A percentile compares a stretch with the other conserved stretches of the same genome.
Evolutionary conservation across 495 filamentous ascomycete genomes (phyloP).

Genomic region (Aspergillus haitiensis): DNA sequence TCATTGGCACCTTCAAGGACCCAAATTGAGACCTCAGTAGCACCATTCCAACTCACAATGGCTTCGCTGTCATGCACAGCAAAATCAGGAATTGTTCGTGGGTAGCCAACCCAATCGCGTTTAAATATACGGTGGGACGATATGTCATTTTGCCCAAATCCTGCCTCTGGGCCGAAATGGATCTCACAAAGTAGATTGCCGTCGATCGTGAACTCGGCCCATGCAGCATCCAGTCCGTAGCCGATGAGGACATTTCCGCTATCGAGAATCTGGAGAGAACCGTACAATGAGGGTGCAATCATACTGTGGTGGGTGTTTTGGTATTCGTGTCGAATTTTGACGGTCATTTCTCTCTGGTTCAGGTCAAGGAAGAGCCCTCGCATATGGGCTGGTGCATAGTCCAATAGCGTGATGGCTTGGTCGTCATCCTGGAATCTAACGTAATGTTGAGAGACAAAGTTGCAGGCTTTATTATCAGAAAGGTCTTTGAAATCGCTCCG

Average conservation of each 20-base stretch:
- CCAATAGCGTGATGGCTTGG: slow-evolving; percentile 38
- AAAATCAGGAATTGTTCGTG: slow-evolving; percentile 31
- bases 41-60: slow-evolving; percentile 46
- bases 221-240: slow-evolving; percentile 49
- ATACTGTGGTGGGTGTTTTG: slow-evolving; percentile 32
- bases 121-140: slow-evolving; percentile 44
- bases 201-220: slow-evolving; percentile 46
- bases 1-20: slow-evolving; percentile 31
- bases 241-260: slow-evolving; percentile 49
- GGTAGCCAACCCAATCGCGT: slow-evolving; percentile 37
- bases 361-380: slow-evolving; percentile 48
- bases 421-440: slow-evolving; percentile 34
- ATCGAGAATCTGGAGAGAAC: slow-evolving; percentile 45
- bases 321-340: slow-evolving; percentile 38
- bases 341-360: slow-evolving; percentile 42
- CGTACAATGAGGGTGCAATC: slow-evolving; percentile 41
- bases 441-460: slow-evolving; percentile 48
- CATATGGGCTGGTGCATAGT: slow-evolving; percentile 34
- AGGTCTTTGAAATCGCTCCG: slow-evolving; percentile 44
- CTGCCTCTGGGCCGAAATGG: slow-evolving; percentile 32
- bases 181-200: slow-evolving; percentile 36
- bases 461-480: slow-evolving; percentile 39
- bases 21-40: slow-evolving; percentile 42
- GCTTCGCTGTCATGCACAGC: slow-evolving; percentile 28
- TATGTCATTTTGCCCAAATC: slow-evolving; percentile 29